Base-by-base conservation (phyloP, 192 early-diverging fungal genomes). In the Dissophora ornata region DNA sequence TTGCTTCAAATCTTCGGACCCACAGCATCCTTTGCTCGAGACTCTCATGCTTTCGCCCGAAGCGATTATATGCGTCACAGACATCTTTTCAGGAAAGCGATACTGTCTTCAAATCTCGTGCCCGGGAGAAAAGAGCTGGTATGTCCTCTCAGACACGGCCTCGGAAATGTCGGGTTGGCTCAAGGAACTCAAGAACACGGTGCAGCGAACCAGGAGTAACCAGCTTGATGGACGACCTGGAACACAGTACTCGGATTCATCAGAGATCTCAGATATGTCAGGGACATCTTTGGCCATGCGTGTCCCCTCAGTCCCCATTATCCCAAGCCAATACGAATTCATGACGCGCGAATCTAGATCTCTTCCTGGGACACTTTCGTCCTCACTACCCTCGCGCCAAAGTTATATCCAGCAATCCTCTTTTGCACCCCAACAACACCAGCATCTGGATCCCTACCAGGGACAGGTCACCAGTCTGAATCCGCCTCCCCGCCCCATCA, bases 81-180 rank as follows among this genome's bases (percentile, higher is more conserved):
- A 82, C 10, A 21, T 57, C 28, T 82, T 82, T 61, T 46, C 49
- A 46, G 74, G 81, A 26, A 79, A 79, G 47, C 59, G 58, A 6
- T 82, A 56, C 42, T 71, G 77, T 26, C 66, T 82, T 25, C 56
- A 82, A 29, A 71, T 82, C 30, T 55, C 61, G 11, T 69, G 62
- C 42, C 63, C 67, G 8, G 70, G 66, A 3, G 60, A 69, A 30
- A 82, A 82, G 57, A 45, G 28, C 33, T 82, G 81, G 81, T 82
- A 62, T 57, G 51, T 82, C 36, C 75, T 79, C 45, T 69, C 81
- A 13, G 81, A 82, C 40, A 74, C 69, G 26, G 75, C 78, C 18
- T 48, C 77, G 0, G 81, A 82, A 32, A 82, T 82, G 81, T 69
- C 77, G 26, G 54, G 44, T 15, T 82, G 81, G 81, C 71, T 82